Evolutionary conservation across 441 rosid species (phyloP).

Genomic region (Adansonia rubrostipa): DNA sequence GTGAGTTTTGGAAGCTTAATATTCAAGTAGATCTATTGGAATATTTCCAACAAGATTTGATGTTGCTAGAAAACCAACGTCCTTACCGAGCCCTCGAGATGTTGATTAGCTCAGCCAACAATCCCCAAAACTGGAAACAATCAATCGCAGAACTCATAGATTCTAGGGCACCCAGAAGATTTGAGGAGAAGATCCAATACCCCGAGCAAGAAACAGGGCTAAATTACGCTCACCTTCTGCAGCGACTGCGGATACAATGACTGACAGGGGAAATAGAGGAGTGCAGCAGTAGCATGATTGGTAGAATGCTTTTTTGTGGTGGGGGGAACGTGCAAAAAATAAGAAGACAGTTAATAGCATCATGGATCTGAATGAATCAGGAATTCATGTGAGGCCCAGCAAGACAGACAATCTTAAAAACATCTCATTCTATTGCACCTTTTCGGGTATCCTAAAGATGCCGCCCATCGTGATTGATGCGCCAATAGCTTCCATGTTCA

Average conservation of each 20-base stretch:
- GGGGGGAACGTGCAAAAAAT: background rate
- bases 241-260: background rate
- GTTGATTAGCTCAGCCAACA: background rate
- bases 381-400: background rate
- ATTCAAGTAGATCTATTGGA: background rate
- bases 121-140: background rate
- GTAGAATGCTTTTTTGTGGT: background rate
- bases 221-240: slow-evolving; percentile 14
- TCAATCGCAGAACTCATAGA: background rate
- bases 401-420: background rate
- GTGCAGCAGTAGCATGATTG: background rate
- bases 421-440: background rate
- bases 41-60: background rate
- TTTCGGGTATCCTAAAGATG: slow-evolving; percentile 17
- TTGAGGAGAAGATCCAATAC: background rate
- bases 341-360: background rate
- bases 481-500: slow-evolving; percentile 15
- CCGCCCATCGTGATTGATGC: slow-evolving; percentile 20
- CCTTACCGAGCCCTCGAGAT: slow-evolving; percentile 20
- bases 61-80: slow-evolving; percentile 28
- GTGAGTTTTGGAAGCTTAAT: background rate
- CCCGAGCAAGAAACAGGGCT: too few relatives aligned
- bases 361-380: slow-evolving; percentile 7
- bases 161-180: background rate
- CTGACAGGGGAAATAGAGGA: background rate